Evolutionary conservation across 345 rosid species (phyloP), one percentile per base, ranked within the genome.

Genomic region (Nasturtium officinale): DNA sequence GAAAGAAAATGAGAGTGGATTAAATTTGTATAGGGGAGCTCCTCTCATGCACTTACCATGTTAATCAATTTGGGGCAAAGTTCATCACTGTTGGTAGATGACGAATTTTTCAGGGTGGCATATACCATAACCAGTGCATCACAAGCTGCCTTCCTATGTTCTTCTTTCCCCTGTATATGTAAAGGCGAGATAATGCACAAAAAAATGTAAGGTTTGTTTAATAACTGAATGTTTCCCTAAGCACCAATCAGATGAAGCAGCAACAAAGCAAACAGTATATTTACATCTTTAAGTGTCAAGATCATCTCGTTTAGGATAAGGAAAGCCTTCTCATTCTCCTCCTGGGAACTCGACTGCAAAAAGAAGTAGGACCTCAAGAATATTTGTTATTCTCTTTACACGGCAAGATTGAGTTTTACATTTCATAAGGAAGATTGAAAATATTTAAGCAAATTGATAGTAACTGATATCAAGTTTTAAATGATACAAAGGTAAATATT

Each of bases 271-370:
- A 76, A 53, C 23, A 45, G 46, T 37, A 47, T 45, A 76, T 90
- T 79, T 91, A 94, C 98, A 81, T 89, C 92, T 79, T 95, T 95
- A 65, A 87, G 82, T 42, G 84, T 81, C 66, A 91, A 81, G 79
- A 95, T 90, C 72, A 95, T 88, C 83, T 95, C 98, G 77, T 90
- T 90, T 68, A 91, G 87, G 71, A 95, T 82, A 68, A 87, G 96
- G 82, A 95, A 91, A 52, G 87, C 86, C 83, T 85, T 90, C 25
- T 83, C 80, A 77, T 81, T 86, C 74, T 91, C 90, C 73, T 90
- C 92, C 74, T 88, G 89, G 18, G 70, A 54, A 77, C 81, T 81
- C 57, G 75, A 83, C 97, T 91, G 86, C 84, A 83, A 72, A 50
- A n/a, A 55, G 73, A 73, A 42, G 58, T 59, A 45, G 67, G 35